Percentiles rank a stretch among this genome's conserved stretches.
Conservation (phyloP, 176 grass and related monocot genomes). For the Thalia dealbata region DNA sequence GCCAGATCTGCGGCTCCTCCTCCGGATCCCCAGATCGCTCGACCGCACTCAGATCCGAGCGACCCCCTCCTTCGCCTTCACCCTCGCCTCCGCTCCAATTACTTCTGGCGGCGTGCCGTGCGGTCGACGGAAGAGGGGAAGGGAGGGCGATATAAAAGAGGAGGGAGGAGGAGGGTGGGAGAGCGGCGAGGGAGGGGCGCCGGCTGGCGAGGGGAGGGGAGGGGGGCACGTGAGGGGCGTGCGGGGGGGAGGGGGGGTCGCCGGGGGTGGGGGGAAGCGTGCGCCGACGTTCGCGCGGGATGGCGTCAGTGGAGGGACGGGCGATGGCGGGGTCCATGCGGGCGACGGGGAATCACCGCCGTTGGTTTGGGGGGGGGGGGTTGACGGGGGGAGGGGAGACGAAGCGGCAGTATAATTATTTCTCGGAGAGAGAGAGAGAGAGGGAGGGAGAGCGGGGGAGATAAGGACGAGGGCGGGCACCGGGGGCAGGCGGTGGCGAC, state of each 20-base stretch:
- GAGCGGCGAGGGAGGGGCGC: constrained; percentile 36
- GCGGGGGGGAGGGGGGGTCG: constrained; percentile 9
- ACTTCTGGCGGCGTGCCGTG: constrained; percentile 12
- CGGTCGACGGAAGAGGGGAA: constrained; percentile 11
- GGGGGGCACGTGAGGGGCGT: constrained; percentile 51
- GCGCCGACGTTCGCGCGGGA: constrained; percentile 36
- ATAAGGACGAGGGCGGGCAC: neutral
- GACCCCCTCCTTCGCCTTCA: constrained; percentile 28
- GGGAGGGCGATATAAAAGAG: constrained; percentile 41
- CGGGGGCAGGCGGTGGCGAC: neutral
- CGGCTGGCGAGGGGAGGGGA: constrained; percentile 34
- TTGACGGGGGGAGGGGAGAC: constrained; percentile 72
- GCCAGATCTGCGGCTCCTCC: neutral
- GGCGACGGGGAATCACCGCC: constrained; percentile 64
- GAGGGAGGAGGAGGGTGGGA: constrained; percentile 10
- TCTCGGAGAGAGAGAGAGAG: neutral
- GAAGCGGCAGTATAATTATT: neutral
- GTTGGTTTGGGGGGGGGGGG: constrained; percentile 37
- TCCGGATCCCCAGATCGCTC: neutral
- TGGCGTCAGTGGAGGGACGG: constrained; percentile 31
- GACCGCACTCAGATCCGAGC: constrained; percentile 10
- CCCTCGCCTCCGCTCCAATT: constrained; percentile 17
- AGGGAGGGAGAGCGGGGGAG: neutral
- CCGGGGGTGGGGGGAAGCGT: constrained; percentile 26
- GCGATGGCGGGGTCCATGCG: constrained; percentile 18